These are phyloP conservation scores for Pelargonium citronellum DNA, from an alignment of 441 rosid species.

Conservation along the genomic window DNA sequence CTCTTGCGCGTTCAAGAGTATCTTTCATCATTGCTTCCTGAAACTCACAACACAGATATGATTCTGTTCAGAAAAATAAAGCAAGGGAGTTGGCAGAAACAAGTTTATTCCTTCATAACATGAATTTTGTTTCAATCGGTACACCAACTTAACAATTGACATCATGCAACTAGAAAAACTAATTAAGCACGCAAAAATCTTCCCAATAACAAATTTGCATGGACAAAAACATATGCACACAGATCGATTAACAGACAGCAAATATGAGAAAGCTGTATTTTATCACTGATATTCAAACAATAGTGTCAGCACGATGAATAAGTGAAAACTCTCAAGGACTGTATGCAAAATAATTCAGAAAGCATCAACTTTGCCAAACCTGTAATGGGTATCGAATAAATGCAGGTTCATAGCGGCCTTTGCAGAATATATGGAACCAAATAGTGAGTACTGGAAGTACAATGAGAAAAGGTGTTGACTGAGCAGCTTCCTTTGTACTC, in stretches of 20 bases:
- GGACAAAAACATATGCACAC: too few relatives aligned
- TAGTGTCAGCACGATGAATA: neutral
- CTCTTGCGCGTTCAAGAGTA: slow-evolving; percentile 69
- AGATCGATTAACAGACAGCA: too few relatives aligned
- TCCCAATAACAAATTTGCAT: too few relatives aligned
- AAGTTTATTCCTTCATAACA: too few relatives aligned
- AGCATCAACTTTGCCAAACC: slow-evolving; percentile 32
- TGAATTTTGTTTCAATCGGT: too few relatives aligned
- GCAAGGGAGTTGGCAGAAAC: too few relatives aligned
- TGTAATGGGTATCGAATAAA: slow-evolving; percentile 63
- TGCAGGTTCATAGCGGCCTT: slow-evolving; percentile 80
- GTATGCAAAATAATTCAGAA: neutral
- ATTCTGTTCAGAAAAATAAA: neutral
- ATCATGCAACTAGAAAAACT: too few relatives aligned
- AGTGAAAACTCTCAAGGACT: too few relatives aligned
- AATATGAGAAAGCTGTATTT: too few relatives aligned
- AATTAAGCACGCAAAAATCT: too few relatives aligned
- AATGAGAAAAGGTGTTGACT: slow-evolving; percentile 68
- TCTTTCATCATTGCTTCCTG: slow-evolving; percentile 98
- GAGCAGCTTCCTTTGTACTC: slow-evolving; percentile 58
- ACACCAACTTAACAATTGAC: too few relatives aligned
- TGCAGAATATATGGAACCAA: slow-evolving; percentile 61
- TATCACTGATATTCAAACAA: neutral
- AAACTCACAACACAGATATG: slow-evolving; percentile 17
- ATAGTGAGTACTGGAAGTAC: slow-evolving; percentile 71